phyloP scores from a whole-genome alignment of 306 rosid genomes.

The Quercus wislizeni region DNA sequence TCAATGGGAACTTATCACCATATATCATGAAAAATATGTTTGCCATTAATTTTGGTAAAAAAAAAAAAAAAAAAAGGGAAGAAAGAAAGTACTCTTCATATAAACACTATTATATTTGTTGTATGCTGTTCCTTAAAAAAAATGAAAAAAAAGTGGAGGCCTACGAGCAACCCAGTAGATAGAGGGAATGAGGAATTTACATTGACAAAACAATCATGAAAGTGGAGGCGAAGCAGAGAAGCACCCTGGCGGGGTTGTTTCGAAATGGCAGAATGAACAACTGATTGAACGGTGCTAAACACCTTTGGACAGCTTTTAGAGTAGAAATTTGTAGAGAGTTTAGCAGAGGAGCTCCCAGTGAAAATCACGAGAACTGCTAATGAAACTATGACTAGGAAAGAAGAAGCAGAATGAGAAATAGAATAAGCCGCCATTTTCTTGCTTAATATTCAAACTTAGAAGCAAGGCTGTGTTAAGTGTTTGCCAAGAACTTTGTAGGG shows the following conservation, averaged over 20 bases:
- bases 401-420: conserved; percentile 11
- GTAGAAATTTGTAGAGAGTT: conserved; percentile 52
- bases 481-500: background rate
- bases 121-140: background rate
- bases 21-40: too few relatives aligned
- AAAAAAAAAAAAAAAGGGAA: too few relatives aligned
- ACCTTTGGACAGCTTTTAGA: conserved; percentile 55
- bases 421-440: conserved; percentile 28
- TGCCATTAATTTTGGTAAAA: too few relatives aligned
- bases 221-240: conserved; percentile 75
- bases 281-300: conserved; percentile 34
- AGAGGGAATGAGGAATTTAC: conserved; percentile 30
- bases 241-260: conserved; percentile 75
- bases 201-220: conserved; percentile 82
- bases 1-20: too few relatives aligned
- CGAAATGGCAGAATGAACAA: conserved; percentile 47
- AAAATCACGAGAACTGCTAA: conserved; percentile 28
- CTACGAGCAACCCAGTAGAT: background rate
- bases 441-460: background rate
- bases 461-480: background rate
- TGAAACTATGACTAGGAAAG: background rate
- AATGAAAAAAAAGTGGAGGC: too few relatives aligned
- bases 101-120: background rate
- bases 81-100: too few relatives aligned
- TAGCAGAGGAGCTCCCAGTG: conserved; percentile 35